Base-by-base conservation (phyloP, 176 grass and related monocot genomes). In the Raddia distichophylla region DNA sequence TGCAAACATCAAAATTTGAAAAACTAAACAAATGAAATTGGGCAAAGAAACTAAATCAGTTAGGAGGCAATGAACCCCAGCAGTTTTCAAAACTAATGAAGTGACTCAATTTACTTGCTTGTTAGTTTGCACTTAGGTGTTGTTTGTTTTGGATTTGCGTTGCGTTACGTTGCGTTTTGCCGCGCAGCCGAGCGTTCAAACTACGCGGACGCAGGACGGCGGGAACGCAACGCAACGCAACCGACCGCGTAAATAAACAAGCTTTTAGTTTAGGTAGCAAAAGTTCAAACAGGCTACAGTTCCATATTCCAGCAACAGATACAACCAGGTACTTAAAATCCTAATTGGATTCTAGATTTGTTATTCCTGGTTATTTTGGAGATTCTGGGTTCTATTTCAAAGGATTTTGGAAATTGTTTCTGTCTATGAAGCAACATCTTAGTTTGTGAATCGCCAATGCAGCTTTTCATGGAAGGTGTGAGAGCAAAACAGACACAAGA, bases 381-480 rank as follows among this genome's bases (percentile, higher is more conserved):
- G 37, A 40, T 40, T 40, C 3, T 40, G 37, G 37, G 37, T 40
- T 40, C 37, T 40, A 40, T 40, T 40, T 40, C 37, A 40, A 5
- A 40, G 37, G 37, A 40, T 40, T 40, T 40, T 40, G 37, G 37
- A 40, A 40, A 40, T 40, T 18, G 3, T 34, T 52, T 32, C 32
- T 15, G 27, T 35, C 32, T 63, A 2, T 63, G 7, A 54, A 27
- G 60, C 13, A 55, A 10, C 53, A 45, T 75, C 48, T 61, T 47
- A 70, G 46, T 22, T 49, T 81, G 10, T 74, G 74, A 56, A 42
- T 5, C 46, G 6, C 42, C 69, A 54, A 10, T 85, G 47, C 80
- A 99, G 97, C 78, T 99, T 67, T 90, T 96, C 71, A 91, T 94
- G 83, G 91, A 95, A 37, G 88, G 91, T 37, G 67, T 95, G 14